Base-by-base conservation (phyloP, 371 early-diverging fungal species). In the Caulochytrium protostelioides region DNA sequence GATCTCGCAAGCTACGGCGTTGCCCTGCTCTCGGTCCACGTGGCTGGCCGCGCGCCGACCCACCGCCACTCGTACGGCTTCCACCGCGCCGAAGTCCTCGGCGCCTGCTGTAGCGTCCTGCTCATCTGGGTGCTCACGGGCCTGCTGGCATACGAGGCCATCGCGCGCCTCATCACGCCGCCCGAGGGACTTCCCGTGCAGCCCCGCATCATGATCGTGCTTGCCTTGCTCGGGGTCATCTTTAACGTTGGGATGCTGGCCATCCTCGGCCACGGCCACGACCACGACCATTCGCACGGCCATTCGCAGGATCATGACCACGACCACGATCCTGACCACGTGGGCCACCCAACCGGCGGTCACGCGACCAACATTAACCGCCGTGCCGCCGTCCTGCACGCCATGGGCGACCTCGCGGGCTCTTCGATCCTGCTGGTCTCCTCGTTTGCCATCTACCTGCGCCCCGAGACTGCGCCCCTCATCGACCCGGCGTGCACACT, bases 61-160 rank as follows among this genome's bases (percentile, higher is more conserved):
- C 28, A 14, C 19, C n/a, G 34, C 19, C 30, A 46, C 38, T 29
- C 50, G 2, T 62, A 43, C 39, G 62, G 62, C 23, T 59, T 49
- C 35, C 38, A 53, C 18, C 35, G 62, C 22, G 44, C 41, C 32
- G 57, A 62, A 39, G 50, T 62, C 22, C 32, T 62, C 5, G 62
- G 62, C 14, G 60, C 59, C 6, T 16, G 57, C 9, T n/a, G 43
- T n/a, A 52, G 53, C 4, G 43, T 57, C 15, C 17, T 37, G 7
- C 35, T 62, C 13, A 54, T 62, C 26, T 62, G 62, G 62, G 38
- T 41, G 5, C 39, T 59, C 21, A 47, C 51, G 2, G 39, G 32
- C 20, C 39, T 39, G 26, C 37, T 55, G 22, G 25, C 44, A 8
- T 26, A 28, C 6, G 51, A 56, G 33, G 52, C 56, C 9, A 30